Base-by-base conservation (phyloP, 768 basidiomycete genomes). In the Mycena sanguinolenta region DNA sequence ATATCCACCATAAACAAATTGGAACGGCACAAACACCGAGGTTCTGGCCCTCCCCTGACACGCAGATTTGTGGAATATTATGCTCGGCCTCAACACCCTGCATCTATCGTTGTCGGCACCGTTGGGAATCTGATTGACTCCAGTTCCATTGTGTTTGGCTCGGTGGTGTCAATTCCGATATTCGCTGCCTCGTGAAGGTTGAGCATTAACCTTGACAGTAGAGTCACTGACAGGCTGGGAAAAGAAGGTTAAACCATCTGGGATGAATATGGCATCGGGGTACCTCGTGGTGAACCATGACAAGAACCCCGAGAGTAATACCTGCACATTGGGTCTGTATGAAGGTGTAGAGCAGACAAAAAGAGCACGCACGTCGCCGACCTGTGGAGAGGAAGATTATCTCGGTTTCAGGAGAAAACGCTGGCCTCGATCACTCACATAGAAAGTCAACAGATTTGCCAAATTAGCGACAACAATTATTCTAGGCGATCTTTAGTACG, bases 261-360 rank as follows among this genome's bases (percentile, higher is more conserved):
- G 53, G 27, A 52, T 63, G 62, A 32, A 25, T 38, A 36, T 52
- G 46, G 38, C 49, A 17, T n/a, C 38, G 25, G 52, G 36, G 38
- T 63, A 63, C 62, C 32, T 63, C 34, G 62, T 63, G 32, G 38
- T 54, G 50, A 63, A 63, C 50, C 62, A 63, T 16, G 61, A 63
- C 34, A 63, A 36, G 32, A 63, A 50, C 36, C 61, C 61, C 7
- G 32, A 12, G 61, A 63, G 21, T 14, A 63, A 27, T 25, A 54
- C 38, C 62, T 63, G 16, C 36, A 62, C 34, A n/a, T 28, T 62
- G 4, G 50, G 49, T 46, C 34, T n/a, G 39, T 30, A 28, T 19
- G 32, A n/a, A 21, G 12, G 49, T 53, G 39, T 38, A 12, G 50
- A n/a, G n/a, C n/a, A n/a, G n/a, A n/a, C n/a, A n/a, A 16, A 52